phyloP scores from a whole-genome alignment of 495 filamentous ascomycete genomes.

The Staphylotrichum tortipilum region DNA sequence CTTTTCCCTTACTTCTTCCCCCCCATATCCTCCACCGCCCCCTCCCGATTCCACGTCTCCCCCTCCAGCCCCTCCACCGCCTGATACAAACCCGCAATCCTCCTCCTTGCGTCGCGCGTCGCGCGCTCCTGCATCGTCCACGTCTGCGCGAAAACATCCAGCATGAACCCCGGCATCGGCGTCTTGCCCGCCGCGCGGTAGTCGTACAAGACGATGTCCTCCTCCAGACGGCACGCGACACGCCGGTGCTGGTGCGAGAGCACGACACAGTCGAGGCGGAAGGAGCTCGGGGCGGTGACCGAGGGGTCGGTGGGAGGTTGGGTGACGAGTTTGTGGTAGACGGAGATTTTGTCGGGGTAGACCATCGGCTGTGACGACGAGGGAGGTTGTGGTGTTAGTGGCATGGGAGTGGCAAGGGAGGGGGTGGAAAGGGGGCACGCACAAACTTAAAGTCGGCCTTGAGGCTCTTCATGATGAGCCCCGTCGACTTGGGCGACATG shows the following conservation, averaged over 20 bases:
- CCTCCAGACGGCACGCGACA: constrained; percentile 66
- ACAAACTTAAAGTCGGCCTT: constrained; percentile 90
- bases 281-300: constrained; percentile 24
- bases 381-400: too few relatives aligned
- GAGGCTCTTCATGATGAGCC: constrained; percentile 74
- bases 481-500: constrained; percentile 54
- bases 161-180: constrained; percentile 57
- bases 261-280: constrained; percentile 51
- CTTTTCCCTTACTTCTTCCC: constrained; percentile 37
- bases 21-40: constrained; percentile 65
- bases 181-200: constrained; percentile 54
- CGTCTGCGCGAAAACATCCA: constrained; percentile 54
- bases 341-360: constrained; percentile 77
- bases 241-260: constrained; percentile 74
- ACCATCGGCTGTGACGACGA: constrained; percentile 62
- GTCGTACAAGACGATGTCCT: constrained; percentile 82
- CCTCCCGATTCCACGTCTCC: constrained; percentile 63
- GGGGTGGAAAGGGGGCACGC: too few relatives aligned
- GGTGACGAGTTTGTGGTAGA: constrained; percentile 73
- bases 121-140: constrained; percentile 60
- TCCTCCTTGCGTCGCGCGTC: constrained; percentile 31
- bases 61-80: constrained; percentile 56
- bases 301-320: constrained; percentile 20
- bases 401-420: too few relatives aligned
- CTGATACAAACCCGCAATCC: constrained; percentile 47